Evolutionary conservation across 306 rosid genomes (phyloP), one percentile per base, ranked within the genome.

Genomic region (Prunus armeniaca): DNA sequence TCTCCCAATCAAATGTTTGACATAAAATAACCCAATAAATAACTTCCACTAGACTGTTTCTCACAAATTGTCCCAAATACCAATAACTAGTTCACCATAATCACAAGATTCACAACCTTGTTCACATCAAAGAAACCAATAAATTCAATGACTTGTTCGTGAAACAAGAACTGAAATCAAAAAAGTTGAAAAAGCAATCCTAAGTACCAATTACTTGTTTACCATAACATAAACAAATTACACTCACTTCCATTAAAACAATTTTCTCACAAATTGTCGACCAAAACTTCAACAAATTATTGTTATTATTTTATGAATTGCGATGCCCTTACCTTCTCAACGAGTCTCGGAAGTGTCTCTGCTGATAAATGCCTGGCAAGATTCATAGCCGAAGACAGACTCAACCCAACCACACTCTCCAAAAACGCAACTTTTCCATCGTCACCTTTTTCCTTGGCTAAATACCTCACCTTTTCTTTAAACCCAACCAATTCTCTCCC

Each of bases 321-420:
- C 30, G 34, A 51, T 67, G 56, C 30, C 2, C 50, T 46, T 50
- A 85, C 93, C 89, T 89, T 90, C 55, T 77, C 72, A 25, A 90
- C 79, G 62, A 94, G 96, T 65, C 85, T 65, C 5, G 89, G 82
- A 24, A 95, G 89, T 18, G 89, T 78, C 80, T 86, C 84, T 5
- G 85, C 52, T 0, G 93, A 85, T 27, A 89, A 88, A 79, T 95
- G 83, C 56, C 92, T 82, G 2, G 96, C 88, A 52, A 92, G 84
- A 75, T 92, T 85, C 90, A 92, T 90, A 56, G 98, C 96, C 9
- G 91, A 89, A 83, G 95, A 82, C 20, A 90, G 84, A 68, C 84
- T 84, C 81, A 95, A 84, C 24, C 93, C 97, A 0, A 88, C 86
- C 3, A 80, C 80, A 78, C 92, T 87, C 91, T 92, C 98, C 84